phyloP scores from a whole-genome alignment of 1,284 basidiomycete species.

The Meripilus lineatus region DNA sequence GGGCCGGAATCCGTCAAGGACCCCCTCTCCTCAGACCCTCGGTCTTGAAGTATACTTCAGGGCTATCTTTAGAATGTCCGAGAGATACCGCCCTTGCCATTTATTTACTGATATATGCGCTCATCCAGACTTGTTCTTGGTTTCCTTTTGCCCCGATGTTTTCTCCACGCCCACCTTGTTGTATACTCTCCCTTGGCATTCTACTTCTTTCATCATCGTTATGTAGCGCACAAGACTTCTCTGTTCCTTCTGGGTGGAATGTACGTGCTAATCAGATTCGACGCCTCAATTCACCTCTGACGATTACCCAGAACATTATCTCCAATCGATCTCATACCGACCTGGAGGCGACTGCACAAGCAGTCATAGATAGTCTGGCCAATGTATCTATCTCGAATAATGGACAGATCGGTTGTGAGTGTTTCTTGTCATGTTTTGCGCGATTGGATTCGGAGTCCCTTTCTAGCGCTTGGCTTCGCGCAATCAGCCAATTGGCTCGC shows the following conservation, averaged over 20 bases:
- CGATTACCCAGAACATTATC: constrained; percentile 1
- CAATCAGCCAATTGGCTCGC: constrained; percentile 1
- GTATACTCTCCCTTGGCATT: too few species aligned
- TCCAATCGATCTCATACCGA: constrained; percentile 3
- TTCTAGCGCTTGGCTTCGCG: constrained; percentile 1
- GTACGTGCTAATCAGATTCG: background rate
- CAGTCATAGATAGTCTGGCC: background rate
- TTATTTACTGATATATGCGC: too few species aligned
- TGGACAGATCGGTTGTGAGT: constrained; percentile 7
- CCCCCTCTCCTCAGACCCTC: too few species aligned
- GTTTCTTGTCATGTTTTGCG: background rate
- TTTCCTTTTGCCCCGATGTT: too few species aligned
- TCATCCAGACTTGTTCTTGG: too few species aligned
- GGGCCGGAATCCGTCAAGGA: too few species aligned
- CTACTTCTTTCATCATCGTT: too few species aligned
- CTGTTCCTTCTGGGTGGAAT: constrained; percentile 2
- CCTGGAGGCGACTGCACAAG: background rate
- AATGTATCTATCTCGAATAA: background rate
- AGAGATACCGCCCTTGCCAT: too few species aligned
- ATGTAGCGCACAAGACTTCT: constrained; percentile 3
- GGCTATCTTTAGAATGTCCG: too few species aligned
- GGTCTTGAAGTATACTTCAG: too few species aligned
- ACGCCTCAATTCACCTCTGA: background rate
- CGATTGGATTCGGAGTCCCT: background rate
- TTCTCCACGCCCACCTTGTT: too few species aligned